A percentile compares a stretch with the other conserved stretches of the same genome.
Evolutionary conservation across 306 rosid species (phyloP).

Genomic region (Fagus crenata): DNA sequence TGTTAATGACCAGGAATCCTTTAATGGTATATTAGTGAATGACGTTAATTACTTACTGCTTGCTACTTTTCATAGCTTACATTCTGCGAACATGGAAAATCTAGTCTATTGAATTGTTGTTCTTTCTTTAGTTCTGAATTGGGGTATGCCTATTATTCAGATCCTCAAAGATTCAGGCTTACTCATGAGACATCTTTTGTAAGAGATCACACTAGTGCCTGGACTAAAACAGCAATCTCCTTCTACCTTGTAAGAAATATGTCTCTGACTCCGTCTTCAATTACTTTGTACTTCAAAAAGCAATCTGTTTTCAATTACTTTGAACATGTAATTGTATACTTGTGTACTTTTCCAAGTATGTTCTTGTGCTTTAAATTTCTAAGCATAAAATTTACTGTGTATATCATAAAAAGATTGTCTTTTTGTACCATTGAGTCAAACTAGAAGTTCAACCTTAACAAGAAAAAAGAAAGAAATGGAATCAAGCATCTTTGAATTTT

Average conservation of each 20-base stretch:
- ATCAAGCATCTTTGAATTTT: not conserved
- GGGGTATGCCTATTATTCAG: constrained; percentile 40
- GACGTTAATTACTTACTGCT: constrained; percentile 3
- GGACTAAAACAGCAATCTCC: constrained; percentile 75
- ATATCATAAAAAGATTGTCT: too few species aligned
- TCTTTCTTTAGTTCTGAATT: constrained; percentile 17
- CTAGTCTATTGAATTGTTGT: not conserved
- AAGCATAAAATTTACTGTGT: too few species aligned
- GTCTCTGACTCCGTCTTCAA: constrained; percentile 8
- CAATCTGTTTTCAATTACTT: not conserved
- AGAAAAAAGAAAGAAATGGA: not conserved
- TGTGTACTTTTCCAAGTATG: too few species aligned
- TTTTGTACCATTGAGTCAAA: not conserved
- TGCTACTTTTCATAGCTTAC: not conserved
- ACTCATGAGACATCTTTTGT: constrained; percentile 93
- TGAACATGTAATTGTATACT: not conserved
- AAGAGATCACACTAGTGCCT: constrained; percentile 63
- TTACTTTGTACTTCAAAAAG: not conserved
- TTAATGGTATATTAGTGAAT: constrained; percentile 55
- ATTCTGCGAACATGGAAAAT: not conserved
- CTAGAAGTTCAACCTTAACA: not conserved
- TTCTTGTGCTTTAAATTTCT: too few species aligned
- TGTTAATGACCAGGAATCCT: constrained; percentile 46
- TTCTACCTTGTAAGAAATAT: constrained; percentile 71
- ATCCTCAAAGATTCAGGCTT: constrained; percentile 86